Evolutionary conservation across 768 basidiomycete genomes (phyloP).

Genomic region (Chalciporus sphaerocephalus): DNA sequence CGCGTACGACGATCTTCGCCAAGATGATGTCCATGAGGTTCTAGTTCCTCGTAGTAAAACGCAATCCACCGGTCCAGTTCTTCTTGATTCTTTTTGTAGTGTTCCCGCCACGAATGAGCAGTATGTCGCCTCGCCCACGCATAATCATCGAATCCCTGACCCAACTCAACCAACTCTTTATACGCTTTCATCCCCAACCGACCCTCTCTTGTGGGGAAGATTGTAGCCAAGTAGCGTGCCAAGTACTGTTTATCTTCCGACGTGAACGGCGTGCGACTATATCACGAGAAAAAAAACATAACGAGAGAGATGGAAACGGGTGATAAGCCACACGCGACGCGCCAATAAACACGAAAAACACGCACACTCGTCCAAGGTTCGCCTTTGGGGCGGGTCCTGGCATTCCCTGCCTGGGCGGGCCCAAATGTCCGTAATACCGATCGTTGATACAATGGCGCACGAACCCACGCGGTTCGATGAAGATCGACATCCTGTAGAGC

Average conservation of each 20-base stretch:
- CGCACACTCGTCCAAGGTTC: slow-evolving; percentile 1
- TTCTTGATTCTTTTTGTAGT: slow-evolving; percentile 44
- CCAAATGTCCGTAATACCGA: slow-evolving; percentile 11
- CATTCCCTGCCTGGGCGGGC: slow-evolving; percentile 13
- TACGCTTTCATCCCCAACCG: slow-evolving; percentile 50
- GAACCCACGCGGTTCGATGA: slow-evolving; percentile 26
- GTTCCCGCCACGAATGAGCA: slow-evolving; percentile 61
- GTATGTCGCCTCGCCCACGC: slow-evolving; percentile 41
- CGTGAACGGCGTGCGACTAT: slow-evolving; percentile 32
- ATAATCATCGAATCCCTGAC: slow-evolving; percentile 36
- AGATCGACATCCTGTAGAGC: slow-evolving; percentile 14
- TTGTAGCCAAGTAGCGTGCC: slow-evolving; percentile 45
- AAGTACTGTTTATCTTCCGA: slow-evolving; percentile 41
- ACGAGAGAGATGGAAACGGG: background rate
- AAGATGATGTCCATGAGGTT: slow-evolving; percentile 13
- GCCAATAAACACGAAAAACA: background rate
- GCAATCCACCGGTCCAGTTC: slow-evolving; percentile 42
- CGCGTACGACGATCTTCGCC: slow-evolving; percentile 26
- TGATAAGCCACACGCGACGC: background rate
- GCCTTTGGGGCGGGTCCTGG: slow-evolving; percentile 16
- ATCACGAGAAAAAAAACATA: background rate
- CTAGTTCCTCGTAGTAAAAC: slow-evolving; percentile 21
- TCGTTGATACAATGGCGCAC: slow-evolving; percentile 19
- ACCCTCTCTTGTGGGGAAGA: slow-evolving; percentile 40
- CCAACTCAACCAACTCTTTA: slow-evolving; percentile 43